Percentiles rank a stretch among this genome's conserved stretches.
Conservation (phyloP, 805 yeast genomes). For the Starmerella cellae region DNA sequence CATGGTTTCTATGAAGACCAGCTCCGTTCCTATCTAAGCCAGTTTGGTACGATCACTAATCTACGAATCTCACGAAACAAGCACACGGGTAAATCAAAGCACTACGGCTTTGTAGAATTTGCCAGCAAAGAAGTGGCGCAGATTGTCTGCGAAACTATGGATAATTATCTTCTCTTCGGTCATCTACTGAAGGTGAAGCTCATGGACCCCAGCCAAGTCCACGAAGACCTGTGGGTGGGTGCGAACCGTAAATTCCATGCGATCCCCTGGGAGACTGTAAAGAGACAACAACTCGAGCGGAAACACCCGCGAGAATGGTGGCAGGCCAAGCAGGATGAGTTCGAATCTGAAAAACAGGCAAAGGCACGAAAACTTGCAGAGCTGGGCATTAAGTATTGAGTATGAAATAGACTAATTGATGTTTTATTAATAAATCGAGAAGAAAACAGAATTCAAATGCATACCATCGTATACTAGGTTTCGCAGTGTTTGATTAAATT, state of each 20-base stretch:
- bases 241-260: slow-evolving; percentile 42
- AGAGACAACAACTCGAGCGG: slow-evolving; percentile 41
- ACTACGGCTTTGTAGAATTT: slow-evolving; percentile 83
- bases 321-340: slow-evolving; percentile 40
- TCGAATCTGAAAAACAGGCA: slow-evolving; percentile 31
- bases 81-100: slow-evolving; percentile 81
- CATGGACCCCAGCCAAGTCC: slow-evolving; percentile 32
- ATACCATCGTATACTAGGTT: too few relatives aligned
- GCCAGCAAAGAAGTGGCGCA: slow-evolving; percentile 60
- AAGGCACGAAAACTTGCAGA: slow-evolving; percentile 40
- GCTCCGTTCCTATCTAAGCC: slow-evolving; percentile 65
- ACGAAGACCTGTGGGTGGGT: slow-evolving; percentile 43
- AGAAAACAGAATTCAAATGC: neutral
- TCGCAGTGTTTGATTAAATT: too few relatives aligned
- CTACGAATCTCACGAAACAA: slow-evolving; percentile 77
- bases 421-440: neutral
- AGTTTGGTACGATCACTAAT: slow-evolving; percentile 75
- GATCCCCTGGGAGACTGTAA: slow-evolving; percentile 47
- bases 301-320: slow-evolving; percentile 46
- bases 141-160: slow-evolving; percentile 89
- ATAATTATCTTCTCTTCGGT: slow-evolving; percentile 78
- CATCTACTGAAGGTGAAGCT: slow-evolving; percentile 68
- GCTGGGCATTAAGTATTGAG: slow-evolving; percentile 43
- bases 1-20: slow-evolving; percentile 73
- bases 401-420: too few relatives aligned